Evolutionary conservation across 2,329 filamentous ascomycete species (phyloP), one percentile per base, ranked within the genome.

Genomic region (Ophiostoma fasciatum): DNA sequence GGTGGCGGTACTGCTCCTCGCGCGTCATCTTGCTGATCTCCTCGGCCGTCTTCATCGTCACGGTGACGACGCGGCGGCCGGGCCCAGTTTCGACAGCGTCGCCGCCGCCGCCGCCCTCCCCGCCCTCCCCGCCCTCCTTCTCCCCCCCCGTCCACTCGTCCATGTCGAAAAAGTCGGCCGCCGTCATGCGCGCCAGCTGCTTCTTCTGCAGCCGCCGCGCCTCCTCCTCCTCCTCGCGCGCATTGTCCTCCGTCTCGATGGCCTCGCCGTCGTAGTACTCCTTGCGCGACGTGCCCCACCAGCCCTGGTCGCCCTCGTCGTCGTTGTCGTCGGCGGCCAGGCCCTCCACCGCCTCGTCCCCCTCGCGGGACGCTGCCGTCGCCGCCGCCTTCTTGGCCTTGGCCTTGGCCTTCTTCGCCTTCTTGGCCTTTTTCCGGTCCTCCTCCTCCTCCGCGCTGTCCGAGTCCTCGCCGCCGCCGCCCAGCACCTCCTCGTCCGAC

Each of bases 131-230:
- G 21, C 6, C 21, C 6, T 6, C 10, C 21, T 6, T 6, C 8
- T 14, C 30, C 12, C 66, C 61, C 19, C 69, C 73, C 26, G 78
- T 54, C 90, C 88, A 96, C 46, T 92, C 85, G 28, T 74, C 70
- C 50, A 92, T 82, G 48, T 96, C 85, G 45, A 96, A 92, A 51
- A 94, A 98, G 53, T 98, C 90, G 27, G 81, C 80, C 46, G 92
- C 87, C 6, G 75, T 73, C 82, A 98, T 90, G 46, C 80, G 78
- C 47, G 84, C 70, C 18, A 96, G 58, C 52, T 90, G 88, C 66
- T 94, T 94, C 58, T 85, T 77, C 55, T 96, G 88, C 41, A 98
- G 59, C 42, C 84, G 69, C 54, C 79, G 77, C 4, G 88, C 90
- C 55, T 98, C 92, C 10, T 70, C 74, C 57, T 98, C 92, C 63